Conservation (phyloP, 2,329 filamentous ascomycete species). For the Venturiaceae sp. region DNA sequence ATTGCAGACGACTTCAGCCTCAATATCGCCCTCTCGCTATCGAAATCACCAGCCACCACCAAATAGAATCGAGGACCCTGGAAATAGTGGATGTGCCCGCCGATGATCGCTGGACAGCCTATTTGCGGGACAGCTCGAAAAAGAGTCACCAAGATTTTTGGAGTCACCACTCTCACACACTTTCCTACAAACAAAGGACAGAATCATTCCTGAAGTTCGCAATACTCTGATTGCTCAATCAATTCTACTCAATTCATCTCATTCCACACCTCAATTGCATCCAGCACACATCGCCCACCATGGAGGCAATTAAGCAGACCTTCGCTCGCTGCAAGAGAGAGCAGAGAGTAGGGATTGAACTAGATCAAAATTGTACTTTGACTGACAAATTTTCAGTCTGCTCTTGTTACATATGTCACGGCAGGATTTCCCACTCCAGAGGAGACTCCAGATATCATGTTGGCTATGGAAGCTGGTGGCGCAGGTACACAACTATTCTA, state of each 20-base stretch:
- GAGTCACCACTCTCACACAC: not conserved
- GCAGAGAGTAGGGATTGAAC: conserved; percentile 36
- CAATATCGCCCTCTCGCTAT: not conserved
- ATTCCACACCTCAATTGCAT: not conserved
- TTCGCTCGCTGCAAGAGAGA: conserved; percentile 50
- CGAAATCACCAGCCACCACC: too few relatives aligned
- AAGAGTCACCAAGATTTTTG: not conserved
- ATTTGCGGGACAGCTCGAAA: not conserved
- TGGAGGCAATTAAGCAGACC: conserved; percentile 36
- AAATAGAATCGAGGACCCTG: too few relatives aligned
- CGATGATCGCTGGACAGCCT: not conserved
- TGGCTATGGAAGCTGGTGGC: conserved; percentile 87
- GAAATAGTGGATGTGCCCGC: too few relatives aligned
- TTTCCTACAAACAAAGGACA: not conserved
- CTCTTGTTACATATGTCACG: conserved; percentile 92
- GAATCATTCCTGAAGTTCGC: not conserved
- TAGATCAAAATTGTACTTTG: not conserved
- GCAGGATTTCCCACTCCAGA: conserved; percentile 81
- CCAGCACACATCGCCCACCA: not conserved
- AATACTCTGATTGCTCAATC: not conserved
- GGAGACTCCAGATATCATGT: conserved; percentile 71
- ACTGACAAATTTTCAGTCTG: conserved; percentile 44
- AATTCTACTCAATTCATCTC: not conserved
- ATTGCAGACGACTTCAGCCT: too few relatives aligned
- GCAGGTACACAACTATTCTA: conserved; percentile 53